phyloP scores from a whole-genome alignment of 2,329 filamentous ascomycete genomes.

The Neodidymelliopsis sp. region DNA sequence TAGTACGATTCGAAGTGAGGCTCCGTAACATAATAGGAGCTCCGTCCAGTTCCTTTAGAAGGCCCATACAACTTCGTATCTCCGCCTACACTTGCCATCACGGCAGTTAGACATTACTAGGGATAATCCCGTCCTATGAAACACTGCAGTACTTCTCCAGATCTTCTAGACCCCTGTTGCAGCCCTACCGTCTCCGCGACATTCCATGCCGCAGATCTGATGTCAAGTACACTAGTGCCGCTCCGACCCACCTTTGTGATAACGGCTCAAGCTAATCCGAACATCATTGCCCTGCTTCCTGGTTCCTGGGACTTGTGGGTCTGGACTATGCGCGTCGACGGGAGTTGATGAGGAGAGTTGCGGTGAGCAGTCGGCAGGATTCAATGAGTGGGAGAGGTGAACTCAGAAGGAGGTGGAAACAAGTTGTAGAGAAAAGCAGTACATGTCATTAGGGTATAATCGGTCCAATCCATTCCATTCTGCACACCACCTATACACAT shows the following conservation, averaged over 20 bases:
- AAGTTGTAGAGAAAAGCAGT: background rate
- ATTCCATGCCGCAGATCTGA: background rate
- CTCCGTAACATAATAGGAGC: too few species aligned
- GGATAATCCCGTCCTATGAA: too few species aligned
- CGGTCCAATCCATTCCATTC: background rate
- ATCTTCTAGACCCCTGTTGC: too few species aligned
- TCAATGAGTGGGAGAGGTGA: background rate
- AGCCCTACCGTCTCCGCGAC: background rate
- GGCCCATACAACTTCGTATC: too few species aligned
- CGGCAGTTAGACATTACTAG: too few species aligned
- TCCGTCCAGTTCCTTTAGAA: too few species aligned
- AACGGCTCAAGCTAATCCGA: background rate
- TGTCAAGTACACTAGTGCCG: background rate
- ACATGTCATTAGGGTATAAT: slow-evolving; percentile 19
- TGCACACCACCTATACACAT: slow-evolving; percentile 1
- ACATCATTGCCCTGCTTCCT: background rate
- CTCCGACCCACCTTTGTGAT: background rate
- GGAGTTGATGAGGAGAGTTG: background rate
- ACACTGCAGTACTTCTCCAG: too few species aligned
- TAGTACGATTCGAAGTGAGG: too few species aligned
- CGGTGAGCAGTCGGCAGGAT: background rate
- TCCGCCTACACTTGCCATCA: too few species aligned
- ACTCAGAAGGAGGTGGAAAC: background rate
- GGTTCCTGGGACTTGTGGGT: background rate
- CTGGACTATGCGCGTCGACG: background rate